Evolutionary conservation across 495 filamentous ascomycete genomes (phyloP).

Genomic region (Xylaria cubensis): DNA sequence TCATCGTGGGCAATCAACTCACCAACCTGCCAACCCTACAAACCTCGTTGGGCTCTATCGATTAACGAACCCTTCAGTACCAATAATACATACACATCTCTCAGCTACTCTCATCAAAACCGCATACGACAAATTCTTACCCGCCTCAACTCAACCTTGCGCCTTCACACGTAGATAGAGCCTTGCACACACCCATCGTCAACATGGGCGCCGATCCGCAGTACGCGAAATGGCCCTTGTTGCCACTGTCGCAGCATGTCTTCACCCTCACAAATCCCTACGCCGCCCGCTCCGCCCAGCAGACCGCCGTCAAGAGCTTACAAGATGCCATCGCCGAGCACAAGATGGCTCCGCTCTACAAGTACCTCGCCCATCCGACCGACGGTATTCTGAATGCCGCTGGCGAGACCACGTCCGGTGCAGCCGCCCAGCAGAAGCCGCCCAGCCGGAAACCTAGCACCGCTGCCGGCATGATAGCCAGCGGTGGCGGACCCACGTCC

Average conservation of each 20-base stretch:
- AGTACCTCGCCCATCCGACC: slow-evolving; percentile 90
- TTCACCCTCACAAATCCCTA: slow-evolving; percentile 94
- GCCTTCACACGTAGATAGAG: background rate
- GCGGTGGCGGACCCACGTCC: slow-evolving; percentile 54
- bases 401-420: slow-evolving; percentile 72
- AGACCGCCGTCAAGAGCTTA: slow-evolving; percentile 79
- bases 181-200: background rate
- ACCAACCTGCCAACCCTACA: background rate
- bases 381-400: slow-evolving; percentile 85
- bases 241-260: slow-evolving; percentile 93
- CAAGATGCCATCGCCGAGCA: slow-evolving; percentile 92
- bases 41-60: background rate
- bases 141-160: background rate
- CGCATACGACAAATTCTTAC: too few relatives aligned
- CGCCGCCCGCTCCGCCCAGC: slow-evolving; percentile 68
- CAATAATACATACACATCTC: background rate
- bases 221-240: slow-evolving; percentile 92
- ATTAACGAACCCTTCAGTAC: background rate
- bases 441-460: slow-evolving; percentile 63
- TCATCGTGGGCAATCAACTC: background rate
- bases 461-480: slow-evolving; percentile 75
- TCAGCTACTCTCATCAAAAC: background rate
- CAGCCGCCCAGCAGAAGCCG: slow-evolving; percentile 55
- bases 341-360: slow-evolving; percentile 97
- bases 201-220: slow-evolving; percentile 95